Conservation (phyloP, 2,329 filamentous ascomycete species). For the Penicillium hesseltinei region DNA sequence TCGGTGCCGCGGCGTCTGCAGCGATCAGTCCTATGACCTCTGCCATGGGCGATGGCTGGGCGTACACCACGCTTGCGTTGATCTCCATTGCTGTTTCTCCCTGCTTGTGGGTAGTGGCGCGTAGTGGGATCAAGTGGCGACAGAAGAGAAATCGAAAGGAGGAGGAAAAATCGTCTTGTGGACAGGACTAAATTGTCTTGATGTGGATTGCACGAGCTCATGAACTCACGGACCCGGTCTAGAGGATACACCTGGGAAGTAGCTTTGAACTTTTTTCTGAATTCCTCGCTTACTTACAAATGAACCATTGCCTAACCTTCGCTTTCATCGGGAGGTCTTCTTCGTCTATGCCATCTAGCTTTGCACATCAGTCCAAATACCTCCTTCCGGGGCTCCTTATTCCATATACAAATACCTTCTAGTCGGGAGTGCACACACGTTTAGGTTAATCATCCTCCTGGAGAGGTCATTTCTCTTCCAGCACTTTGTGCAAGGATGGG, state of each 20-base stretch:
- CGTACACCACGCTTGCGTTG: slow-evolving; percentile 40
- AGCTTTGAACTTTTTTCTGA: background rate
- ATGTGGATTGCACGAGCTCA: background rate
- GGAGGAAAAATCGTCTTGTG: slow-evolving; percentile 1
- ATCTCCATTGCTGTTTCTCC: slow-evolving; percentile 23
- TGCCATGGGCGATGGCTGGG: slow-evolving; percentile 43
- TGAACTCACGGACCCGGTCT: background rate
- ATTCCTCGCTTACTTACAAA: background rate
- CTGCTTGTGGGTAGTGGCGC: slow-evolving; percentile 29
- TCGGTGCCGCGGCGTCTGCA: slow-evolving; percentile 41
- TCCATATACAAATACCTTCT: background rate
- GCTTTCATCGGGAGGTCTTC: background rate
- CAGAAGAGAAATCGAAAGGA: slow-evolving; percentile 17
- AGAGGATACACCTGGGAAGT: background rate
- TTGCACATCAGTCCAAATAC: background rate
- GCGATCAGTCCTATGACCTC: slow-evolving; percentile 40
- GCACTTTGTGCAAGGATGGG: background rate
- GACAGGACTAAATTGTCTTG: background rate
- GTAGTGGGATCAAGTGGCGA: slow-evolving; percentile 31
- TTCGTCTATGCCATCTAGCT: background rate
- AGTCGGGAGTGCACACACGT: background rate
- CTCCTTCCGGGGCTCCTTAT: no score
- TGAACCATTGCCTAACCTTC: background rate
- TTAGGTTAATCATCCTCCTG: background rate
- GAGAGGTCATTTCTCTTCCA: background rate